These are phyloP conservation scores for Penicillium sp. DNA, from an alignment of 2,329 filamentous ascomycete genomes.

Conservation along the genomic window DNA sequence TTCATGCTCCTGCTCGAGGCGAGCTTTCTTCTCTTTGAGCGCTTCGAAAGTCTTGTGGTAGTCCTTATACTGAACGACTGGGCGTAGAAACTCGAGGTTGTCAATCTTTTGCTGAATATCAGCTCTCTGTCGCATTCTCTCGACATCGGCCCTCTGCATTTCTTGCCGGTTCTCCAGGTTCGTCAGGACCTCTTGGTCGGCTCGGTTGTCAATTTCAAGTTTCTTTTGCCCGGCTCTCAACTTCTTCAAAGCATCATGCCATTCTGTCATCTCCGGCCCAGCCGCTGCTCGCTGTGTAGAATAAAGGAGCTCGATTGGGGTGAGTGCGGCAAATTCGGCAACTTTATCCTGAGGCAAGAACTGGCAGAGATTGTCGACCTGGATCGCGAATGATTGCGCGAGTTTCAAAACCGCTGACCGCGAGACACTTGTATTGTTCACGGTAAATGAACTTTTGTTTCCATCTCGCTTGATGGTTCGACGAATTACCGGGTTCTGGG, in stretches of 20 bases:
- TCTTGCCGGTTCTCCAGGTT: conserved; percentile 70
- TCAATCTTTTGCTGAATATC: conserved; percentile 63
- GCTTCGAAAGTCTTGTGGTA: conserved; percentile 50
- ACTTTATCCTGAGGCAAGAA: conserved; percentile 96
- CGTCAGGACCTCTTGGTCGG: conserved; percentile 61
- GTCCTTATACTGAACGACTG: conserved; percentile 63
- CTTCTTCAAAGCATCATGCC: conserved; percentile 71
- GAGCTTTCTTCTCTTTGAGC: conserved; percentile 56
- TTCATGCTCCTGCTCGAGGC: conserved; percentile 57
- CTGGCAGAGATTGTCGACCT: conserved; percentile 96
- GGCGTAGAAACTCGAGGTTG: conserved; percentile 63
- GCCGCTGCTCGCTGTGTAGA: conserved; percentile 89
- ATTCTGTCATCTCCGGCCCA: conserved; percentile 71
- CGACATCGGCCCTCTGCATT: conserved; percentile 74
- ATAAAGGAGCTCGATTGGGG: conserved; percentile 73
- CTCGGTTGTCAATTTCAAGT: conserved; percentile 56
- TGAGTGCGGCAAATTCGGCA: conserved; percentile 83
- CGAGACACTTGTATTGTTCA: conserved; percentile 64
- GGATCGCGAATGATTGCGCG: conserved; percentile 73
- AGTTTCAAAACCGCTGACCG: conserved; percentile 66
- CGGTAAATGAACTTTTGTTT: conserved; percentile 73
- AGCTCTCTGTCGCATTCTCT: conserved; percentile 73
- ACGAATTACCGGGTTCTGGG: conserved; percentile 68
- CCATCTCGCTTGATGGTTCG: conserved; percentile 77
- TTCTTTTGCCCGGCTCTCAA: conserved; percentile 68